These are phyloP conservation scores for Yamadazyma ubonensis DNA, from an alignment of 805 yeast species.

Conservation along the genomic window DNA sequence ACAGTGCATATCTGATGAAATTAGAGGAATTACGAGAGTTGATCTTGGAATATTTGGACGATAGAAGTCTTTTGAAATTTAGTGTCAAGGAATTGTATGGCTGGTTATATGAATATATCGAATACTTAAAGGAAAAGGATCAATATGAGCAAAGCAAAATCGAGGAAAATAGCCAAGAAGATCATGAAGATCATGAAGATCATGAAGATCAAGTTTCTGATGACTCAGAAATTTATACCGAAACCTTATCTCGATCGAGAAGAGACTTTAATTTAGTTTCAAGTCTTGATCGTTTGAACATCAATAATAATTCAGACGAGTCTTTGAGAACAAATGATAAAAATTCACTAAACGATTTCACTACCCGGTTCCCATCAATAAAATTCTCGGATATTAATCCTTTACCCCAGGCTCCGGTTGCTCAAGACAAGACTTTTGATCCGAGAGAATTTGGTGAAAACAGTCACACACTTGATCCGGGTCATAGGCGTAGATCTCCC, in stretches of 20 bases:
- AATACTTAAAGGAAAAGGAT: constrained; percentile 33
- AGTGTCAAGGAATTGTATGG: constrained; percentile 34
- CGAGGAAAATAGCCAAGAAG: not conserved
- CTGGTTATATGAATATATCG: constrained; percentile 42
- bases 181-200: constrained; percentile 1
- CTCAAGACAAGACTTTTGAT: too few relatives aligned
- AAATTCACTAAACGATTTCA: constrained; percentile 4
- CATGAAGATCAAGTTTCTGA: not conserved
- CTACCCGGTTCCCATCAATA: constrained; percentile 10
- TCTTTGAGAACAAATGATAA: not conserved
- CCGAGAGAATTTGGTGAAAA: too few relatives aligned
- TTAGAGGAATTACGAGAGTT: constrained; percentile 21
- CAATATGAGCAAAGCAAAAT: constrained; percentile 3
- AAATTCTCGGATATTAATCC: constrained; percentile 4
- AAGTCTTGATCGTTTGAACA: not conserved
- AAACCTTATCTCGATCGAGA: constrained; percentile 8
- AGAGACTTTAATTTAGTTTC: constrained; percentile 7
- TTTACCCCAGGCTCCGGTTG: constrained; percentile 2
- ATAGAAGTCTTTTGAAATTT: constrained; percentile 30
- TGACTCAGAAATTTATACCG: constrained; percentile 8
- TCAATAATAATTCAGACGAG: constrained; percentile 3
- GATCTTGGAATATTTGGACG: constrained; percentile 29
- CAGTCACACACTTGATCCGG: too few relatives aligned
- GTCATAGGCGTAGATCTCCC: too few relatives aligned
- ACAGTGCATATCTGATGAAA: constrained; percentile 20